These are phyloP conservation scores for Tylopilus sp. DNA, from an alignment of 768 basidiomycete genomes.

Conservation along the genomic window DNA sequence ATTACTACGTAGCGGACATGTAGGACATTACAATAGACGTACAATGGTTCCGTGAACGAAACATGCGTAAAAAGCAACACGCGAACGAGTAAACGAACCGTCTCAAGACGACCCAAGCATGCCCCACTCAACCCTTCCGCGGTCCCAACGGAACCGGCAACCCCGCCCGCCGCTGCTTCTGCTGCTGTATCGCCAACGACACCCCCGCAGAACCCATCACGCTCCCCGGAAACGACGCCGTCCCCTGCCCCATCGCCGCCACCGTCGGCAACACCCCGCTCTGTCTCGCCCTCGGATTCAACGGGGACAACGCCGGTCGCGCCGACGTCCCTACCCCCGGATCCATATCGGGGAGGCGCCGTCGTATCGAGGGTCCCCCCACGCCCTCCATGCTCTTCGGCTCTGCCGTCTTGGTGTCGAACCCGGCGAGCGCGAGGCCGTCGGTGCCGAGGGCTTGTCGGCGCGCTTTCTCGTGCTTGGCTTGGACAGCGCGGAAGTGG, in stretches of 20 bases:
- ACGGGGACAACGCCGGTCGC: constrained; percentile 57
- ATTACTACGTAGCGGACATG: too few species aligned
- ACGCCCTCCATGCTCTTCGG: constrained; percentile 6
- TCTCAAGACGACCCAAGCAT: background rate
- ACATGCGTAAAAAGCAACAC: background rate
- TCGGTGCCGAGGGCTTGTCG: constrained; percentile 73
- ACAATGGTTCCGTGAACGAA: too few species aligned
- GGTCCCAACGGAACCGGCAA: constrained; percentile 37
- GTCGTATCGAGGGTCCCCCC: constrained; percentile 52
- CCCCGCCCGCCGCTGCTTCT: constrained; percentile 39
- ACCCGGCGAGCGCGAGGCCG: constrained; percentile 42
- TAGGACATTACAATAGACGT: too few species aligned
- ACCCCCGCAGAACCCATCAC: constrained; percentile 9
- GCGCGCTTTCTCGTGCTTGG: constrained; percentile 88
- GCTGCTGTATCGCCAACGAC: constrained; percentile 32
- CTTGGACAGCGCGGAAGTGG: constrained; percentile 89
- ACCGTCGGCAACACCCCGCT: constrained; percentile 39
- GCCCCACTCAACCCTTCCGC: constrained; percentile 15
- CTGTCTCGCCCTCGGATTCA: constrained; percentile 68
- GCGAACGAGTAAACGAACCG: background rate
- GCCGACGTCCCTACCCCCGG: constrained; percentile 1
- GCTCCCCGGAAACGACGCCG: constrained; percentile 28
- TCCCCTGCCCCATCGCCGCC: constrained; percentile 35
- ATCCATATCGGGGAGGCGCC: constrained; percentile 53
- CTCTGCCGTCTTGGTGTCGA: constrained; percentile 36